Conservation (phyloP, 2,329 filamentous ascomycete species). For the Fulvia fulva region DNA sequence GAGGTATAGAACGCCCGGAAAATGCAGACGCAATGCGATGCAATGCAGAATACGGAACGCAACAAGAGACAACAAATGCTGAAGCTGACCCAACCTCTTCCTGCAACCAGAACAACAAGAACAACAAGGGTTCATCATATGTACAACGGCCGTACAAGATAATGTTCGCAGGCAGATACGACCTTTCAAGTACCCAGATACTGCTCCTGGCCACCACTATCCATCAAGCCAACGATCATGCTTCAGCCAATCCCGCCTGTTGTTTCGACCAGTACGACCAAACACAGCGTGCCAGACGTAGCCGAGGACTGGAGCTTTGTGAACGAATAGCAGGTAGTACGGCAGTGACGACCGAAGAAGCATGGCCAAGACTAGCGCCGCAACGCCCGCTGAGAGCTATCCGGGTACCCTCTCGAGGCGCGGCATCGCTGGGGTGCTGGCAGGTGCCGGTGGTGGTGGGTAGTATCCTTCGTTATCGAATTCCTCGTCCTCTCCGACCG, state of each 20-base stretch:
- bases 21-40: slow-evolving; percentile 17
- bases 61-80: slow-evolving; percentile 6
- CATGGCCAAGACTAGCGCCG: slow-evolving; percentile 8
- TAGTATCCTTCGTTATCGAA: slow-evolving; percentile 23
- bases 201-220: not conserved
- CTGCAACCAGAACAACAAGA: slow-evolving; percentile 7
- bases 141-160: slow-evolving; percentile 11
- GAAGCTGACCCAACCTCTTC: slow-evolving; percentile 5
- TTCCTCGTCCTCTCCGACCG: slow-evolving; percentile 24
- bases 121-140: slow-evolving; percentile 14
- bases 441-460: slow-evolving; percentile 23
- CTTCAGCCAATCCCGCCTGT: not conserved
- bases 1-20: slow-evolving; percentile 25
- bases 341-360: slow-evolving; percentile 1
- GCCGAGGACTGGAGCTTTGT: not conserved
- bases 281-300: not conserved
- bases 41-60: slow-evolving; percentile 16
- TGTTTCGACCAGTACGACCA: not conserved
- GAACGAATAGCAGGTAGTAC: not conserved
- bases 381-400: slow-evolving; percentile 21
- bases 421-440: slow-evolving; percentile 16
- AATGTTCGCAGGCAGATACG: slow-evolving; percentile 10
- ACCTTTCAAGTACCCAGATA: not conserved
- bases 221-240: not conserved
- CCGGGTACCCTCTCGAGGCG: slow-evolving; percentile 4